Percentiles rank a stretch among this genome's conserved stretches.
phyloP scores from a whole-genome alignment of 352 stramenopile species.

The Blastocystis sp. region DNA sequence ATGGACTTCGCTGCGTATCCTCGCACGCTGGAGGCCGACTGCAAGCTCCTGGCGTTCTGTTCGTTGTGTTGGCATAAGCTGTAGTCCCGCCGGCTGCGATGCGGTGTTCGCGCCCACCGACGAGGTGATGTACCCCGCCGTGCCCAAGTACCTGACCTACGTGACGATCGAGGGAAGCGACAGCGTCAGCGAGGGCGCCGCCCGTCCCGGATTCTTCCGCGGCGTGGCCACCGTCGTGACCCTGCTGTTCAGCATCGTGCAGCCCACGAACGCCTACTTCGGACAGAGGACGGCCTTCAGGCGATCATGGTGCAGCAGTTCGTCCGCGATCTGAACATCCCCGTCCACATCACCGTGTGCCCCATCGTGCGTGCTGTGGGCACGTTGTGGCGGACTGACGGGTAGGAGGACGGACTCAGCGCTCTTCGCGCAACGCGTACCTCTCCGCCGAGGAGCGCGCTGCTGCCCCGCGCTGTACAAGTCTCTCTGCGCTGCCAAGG shows the following conservation, averaged over 20 bases:
- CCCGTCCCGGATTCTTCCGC: constrained; percentile 90
- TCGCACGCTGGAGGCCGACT: constrained; percentile 87
- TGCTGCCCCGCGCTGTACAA: constrained; percentile 83
- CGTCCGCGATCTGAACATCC: constrained; percentile 91
- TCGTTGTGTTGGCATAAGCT: constrained; percentile 44
- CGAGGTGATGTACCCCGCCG: constrained; percentile 81
- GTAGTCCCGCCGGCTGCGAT: constrained; percentile 74
- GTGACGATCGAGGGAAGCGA: constrained; percentile 89
- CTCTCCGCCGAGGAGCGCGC: constrained; percentile 82
- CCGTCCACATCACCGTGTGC: constrained; percentile 84
- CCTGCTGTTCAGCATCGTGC: constrained; percentile 98
- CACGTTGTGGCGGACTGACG: background rate
- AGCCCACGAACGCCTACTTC: constrained; percentile 92
- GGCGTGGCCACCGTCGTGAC: constrained; percentile 96
- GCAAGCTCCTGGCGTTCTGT: constrained; percentile 78
- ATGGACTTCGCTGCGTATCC: constrained; percentile 97
- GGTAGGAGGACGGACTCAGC: constrained; percentile 88
- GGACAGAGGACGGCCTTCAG: constrained; percentile 95
- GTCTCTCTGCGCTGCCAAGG: constrained; percentile 73
- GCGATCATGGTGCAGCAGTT: constrained; percentile 82
- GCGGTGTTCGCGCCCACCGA: constrained; percentile 82
- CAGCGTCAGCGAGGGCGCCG: constrained; percentile 83
- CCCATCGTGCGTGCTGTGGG: constrained; percentile 80
- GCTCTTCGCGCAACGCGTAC: constrained; percentile 97
- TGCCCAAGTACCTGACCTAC: constrained; percentile 78